Evolutionary conservation across 2,329 filamentous ascomycete genomes (phyloP), one percentile per base, ranked within the genome.

Genomic region (Microsporum canis): DNA sequence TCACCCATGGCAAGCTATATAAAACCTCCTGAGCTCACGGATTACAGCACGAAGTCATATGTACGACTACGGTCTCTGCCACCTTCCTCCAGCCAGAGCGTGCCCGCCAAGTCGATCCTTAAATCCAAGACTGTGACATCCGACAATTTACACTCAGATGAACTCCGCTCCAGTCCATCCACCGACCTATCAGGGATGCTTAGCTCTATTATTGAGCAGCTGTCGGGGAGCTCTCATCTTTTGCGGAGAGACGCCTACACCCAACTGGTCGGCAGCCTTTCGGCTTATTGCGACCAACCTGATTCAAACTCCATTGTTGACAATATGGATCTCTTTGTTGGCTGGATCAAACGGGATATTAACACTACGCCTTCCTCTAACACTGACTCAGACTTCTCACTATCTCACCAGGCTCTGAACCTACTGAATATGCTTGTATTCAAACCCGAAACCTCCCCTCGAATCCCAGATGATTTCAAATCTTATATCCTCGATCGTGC

Each of bases 261-360:
- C 71, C 88, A 88, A 68, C 78, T 99, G 51, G 84, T 87, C 36
- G 82, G 85, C 38, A 85, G 87, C 3, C 78, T 96, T 67, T 88
- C 89, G 71, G 82, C 87, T 4, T 96, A 92, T 61, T 89, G 91
- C 64, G 88, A 89, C 66, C 76, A 95, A 12, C 91, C 91, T 0
- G 87, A 94, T 66, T 78, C 84, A 39, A 83, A 87, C 61, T 85
- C 85, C 8, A 78, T 95, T 60, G 82, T 84, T 61, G 82, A 84
- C 58, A 95, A 94, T 72, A 87, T 96, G 79, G 80, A 82, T 8
- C 75, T 89, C 2, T 81, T 97, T 62, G 84, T 84, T 66, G 87
- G 90, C 63, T 96, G 91, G 70, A 89, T 97, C 60, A 85, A 88
- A 68, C 83, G 91, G 63, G 94, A 99, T 70, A 79, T 96, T 29